A percentile compares a stretch with the other conserved stretches of the same genome.
phyloP scores from a whole-genome alignment of 2,329 filamentous ascomycete genomes.

The Nothomitra cinnamomea region DNA sequence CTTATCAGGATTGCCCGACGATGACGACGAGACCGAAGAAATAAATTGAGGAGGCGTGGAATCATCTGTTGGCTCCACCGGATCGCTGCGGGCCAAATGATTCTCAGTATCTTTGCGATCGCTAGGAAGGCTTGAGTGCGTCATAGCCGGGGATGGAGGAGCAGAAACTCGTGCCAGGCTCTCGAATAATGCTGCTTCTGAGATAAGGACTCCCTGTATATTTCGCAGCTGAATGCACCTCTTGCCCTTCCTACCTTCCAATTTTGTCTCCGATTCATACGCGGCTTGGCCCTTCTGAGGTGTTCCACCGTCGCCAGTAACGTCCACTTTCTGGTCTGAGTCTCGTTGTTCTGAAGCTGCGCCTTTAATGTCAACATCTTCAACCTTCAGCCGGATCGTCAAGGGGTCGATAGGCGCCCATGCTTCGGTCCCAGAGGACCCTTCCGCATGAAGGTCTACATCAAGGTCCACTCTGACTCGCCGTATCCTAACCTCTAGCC shows the following conservation, averaged over 20 bases:
- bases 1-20: neutral
- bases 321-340: neutral
- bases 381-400: slow-evolving; percentile 47
- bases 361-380: slow-evolving; percentile 49
- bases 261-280: neutral
- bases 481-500: slow-evolving; percentile 48
- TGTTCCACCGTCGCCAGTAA: neutral
- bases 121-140: neutral
- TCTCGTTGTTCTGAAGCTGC: slow-evolving; percentile 28
- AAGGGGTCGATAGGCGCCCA: slow-evolving; percentile 34
- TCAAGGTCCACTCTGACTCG: slow-evolving; percentile 51
- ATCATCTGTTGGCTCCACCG: neutral
- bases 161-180: neutral
- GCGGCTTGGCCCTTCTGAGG: neutral
- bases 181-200: slow-evolving; percentile 11
- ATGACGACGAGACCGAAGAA: neutral
- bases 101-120: neutral
- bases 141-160: slow-evolving; percentile 1
- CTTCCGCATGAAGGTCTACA: slow-evolving; percentile 19
- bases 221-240: slow-evolving; percentile 12
- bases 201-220: slow-evolving; percentile 16
- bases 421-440: slow-evolving; percentile 33
- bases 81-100: neutral
- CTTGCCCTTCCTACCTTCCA: slow-evolving; percentile 6
- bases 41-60: neutral